Evolutionary conservation across 2,329 filamentous ascomycete genomes (phyloP), one percentile per base, ranked within the genome.

Genomic region (Aureobasidium pullulans): DNA sequence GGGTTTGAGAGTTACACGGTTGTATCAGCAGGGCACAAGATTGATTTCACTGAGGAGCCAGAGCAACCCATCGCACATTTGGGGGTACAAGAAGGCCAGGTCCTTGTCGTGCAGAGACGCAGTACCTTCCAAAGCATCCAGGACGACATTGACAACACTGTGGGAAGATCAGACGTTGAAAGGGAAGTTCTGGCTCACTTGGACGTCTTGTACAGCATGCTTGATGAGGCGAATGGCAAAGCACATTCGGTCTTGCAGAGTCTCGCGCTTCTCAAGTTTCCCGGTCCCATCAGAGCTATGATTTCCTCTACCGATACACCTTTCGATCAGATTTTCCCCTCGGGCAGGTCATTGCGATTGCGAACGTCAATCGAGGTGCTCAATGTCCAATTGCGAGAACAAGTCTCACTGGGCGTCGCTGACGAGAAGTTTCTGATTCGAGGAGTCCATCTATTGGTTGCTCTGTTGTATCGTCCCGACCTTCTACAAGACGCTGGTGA

Each of bases 161-260:
- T 28, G 4, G 76, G 60, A 69, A 78, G 29, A 65, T 76, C 62
- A 68, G 77, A 80, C 1, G 79, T 97, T 2, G 90, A 97, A 69
- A 80, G 83, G 11, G 89, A 93, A 66, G 85, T 97, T 23, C 76
- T 94, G 65, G 81, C 85, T 60, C 89, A 95, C 71, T 96, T 96
- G 67, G 82, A 89, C 57, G 85, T 93, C 62, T 75, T 99, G 28
- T 96, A 94, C 80, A 82, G 84, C 44, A 88, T 93, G 67, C 79
- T 97, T 57, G 84, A 85, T 63, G 66, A 63, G 6, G 58, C 65
- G 82, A 89, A 46, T 31, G 7, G n/a, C 10, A 50, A 28, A 4
- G 43, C 57, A 10, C 39, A 49, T 8, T 36, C 15, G 8, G 31
- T 29, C 15, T 13, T 57, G 19, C 19, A 93, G 64, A 77, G 93